Base-by-base conservation (phyloP, 441 rosid species). In the Melastoma candidum region DNA sequence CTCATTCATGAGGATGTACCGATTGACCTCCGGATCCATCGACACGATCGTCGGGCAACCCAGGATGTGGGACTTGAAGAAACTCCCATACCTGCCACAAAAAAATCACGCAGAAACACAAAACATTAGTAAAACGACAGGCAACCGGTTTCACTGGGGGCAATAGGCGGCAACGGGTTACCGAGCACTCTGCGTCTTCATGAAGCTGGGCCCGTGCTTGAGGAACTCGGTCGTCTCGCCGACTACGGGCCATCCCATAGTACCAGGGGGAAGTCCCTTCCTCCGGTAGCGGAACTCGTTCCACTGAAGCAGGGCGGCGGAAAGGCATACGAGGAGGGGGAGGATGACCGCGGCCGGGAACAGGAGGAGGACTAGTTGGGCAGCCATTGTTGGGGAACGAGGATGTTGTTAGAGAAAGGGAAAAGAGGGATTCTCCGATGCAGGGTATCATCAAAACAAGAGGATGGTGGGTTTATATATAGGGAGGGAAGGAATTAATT, bases 21-120 rank as follows among this genome's bases (percentile, higher is more conserved):
- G 74, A 56, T 90, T 87, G 43, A 90, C 64, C 60, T 87, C 95
- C 64, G 92, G 87, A 74, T 90, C 97, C 97, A 90, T 84, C 59
- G 94, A 86, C 54, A 90, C 87, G 24, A 87, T 74, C 2, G 95
- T 83, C 22, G 97, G 97, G 49, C 92, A 84, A 0, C 96, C 97
- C 51, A 87, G 76, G 45, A 90, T 71, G 68, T 90, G 97, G 49
- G 96, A 82, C 61, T 90, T 90, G 84, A 84, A 90, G 65, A 87
- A 64, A 61, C 71, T 74, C 27, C 97, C 97, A 46, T 71, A 77
- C 81, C 97, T 86, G 71, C 39, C 41, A 36, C 41, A 9, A 36
- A n/a, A 43, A 51, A 49, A 26, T 17, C 41, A 36, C 41, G 8
- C 41, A 4, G 1, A 11, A 26, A 13, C 41, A 3, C 6, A 36